phyloP scores from a whole-genome alignment of 306 rosid genomes.

The Calophaca sinica region DNA sequence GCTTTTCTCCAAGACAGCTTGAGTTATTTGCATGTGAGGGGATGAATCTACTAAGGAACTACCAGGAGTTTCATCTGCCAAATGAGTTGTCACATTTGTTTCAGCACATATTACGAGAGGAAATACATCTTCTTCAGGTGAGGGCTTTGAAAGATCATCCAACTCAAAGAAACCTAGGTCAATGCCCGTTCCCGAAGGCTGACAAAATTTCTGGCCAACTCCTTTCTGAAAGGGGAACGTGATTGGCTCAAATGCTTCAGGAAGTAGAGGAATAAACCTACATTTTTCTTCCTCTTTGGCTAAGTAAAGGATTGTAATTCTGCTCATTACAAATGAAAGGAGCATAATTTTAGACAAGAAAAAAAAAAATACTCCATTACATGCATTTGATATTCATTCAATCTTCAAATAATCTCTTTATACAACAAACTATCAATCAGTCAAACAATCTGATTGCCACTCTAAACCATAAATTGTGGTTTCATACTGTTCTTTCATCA shows the following conservation, averaged over 20 bases:
- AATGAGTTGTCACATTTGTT: slow-evolving; percentile 52
- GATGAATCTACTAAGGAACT: slow-evolving; percentile 52
- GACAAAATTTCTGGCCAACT: slow-evolving; percentile 74
- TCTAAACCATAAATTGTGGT: slow-evolving; percentile 11
- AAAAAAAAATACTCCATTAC: not conserved
- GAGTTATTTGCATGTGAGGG: slow-evolving; percentile 86
- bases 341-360: not conserved
- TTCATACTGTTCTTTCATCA: not conserved
- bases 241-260: slow-evolving; percentile 72
- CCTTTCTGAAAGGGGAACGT: slow-evolving; percentile 81
- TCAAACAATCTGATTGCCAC: not conserved
- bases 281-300: slow-evolving; percentile 88
- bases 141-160: slow-evolving; percentile 84
- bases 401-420: not conserved
- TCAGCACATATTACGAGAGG: slow-evolving; percentile 89
- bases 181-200: slow-evolving; percentile 92
- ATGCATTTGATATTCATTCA: not conserved
- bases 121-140: slow-evolving; percentile 74
- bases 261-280: slow-evolving; percentile 71
- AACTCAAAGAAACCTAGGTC: slow-evolving; percentile 89
- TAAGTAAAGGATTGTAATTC: slow-evolving; percentile 82
- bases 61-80: slow-evolving; percentile 50
- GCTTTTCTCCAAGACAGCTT: slow-evolving; percentile 80
- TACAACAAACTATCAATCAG: slow-evolving; percentile 8
- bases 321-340: slow-evolving; percentile 50